These are phyloP conservation scores for Tephrocybe sp. DNA, from an alignment of 768 basidiomycete species.

Conservation along the genomic window DNA sequence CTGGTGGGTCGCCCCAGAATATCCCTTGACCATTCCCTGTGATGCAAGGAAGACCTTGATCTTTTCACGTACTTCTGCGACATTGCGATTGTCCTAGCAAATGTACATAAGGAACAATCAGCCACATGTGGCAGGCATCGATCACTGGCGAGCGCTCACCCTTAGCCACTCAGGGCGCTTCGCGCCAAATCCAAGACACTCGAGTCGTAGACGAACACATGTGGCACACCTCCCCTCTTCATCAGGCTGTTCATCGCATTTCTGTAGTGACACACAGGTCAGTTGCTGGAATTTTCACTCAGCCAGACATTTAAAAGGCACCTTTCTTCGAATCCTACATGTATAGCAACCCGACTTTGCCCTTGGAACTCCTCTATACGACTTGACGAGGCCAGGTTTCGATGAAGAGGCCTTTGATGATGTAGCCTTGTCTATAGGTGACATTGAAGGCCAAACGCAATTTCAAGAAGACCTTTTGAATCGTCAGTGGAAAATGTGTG, in stretches of 20 bases:
- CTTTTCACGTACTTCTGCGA: slow-evolving; percentile 10
- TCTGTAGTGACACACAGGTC: slow-evolving; percentile 41
- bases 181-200: slow-evolving; percentile 82
- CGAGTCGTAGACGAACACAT: slow-evolving; percentile 72
- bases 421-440: background rate
- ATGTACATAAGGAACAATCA: slow-evolving; percentile 7
- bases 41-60: slow-evolving; percentile 12
- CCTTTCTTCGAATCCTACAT: slow-evolving; percentile 84
- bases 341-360: slow-evolving; percentile 90
- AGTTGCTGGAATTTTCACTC: slow-evolving; percentile 3
- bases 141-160: slow-evolving; percentile 38
- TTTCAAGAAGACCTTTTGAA: background rate
- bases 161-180: slow-evolving; percentile 85
- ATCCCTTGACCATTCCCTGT: slow-evolving; percentile 12
- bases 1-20: slow-evolving; percentile 7
- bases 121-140: slow-evolving; percentile 6
- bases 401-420: background rate
- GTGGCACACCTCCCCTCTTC: slow-evolving; percentile 66
- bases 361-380: slow-evolving; percentile 29
- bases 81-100: slow-evolving; percentile 7
- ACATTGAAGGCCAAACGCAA: background rate
- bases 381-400: background rate
- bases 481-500: background rate
- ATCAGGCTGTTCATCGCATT: slow-evolving; percentile 78
- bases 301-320: slow-evolving; percentile 20